Base-by-base conservation (phyloP, 192 early-diverging fungal genomes). In the Entomortierella chlamydospora region DNA sequence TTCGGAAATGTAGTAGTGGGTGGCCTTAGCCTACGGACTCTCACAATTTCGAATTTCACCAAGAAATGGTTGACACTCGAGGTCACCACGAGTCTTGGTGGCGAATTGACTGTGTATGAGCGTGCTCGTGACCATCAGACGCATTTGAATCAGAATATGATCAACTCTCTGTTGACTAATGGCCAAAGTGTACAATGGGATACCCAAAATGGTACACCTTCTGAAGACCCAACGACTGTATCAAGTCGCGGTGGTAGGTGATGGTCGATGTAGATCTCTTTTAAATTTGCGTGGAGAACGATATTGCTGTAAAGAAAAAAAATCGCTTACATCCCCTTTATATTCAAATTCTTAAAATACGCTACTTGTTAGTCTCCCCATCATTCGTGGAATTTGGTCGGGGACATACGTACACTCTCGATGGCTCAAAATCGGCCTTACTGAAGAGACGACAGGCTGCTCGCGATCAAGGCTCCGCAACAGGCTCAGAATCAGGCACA, bases 1-100 rank as follows among this genome's bases (percentile, higher is more conserved):
- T 98, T 98, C 85, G 98, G 98, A 6, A 83, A 90, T 0, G 93
- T 95, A 8, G 89, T 95, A 11, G 68, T 96, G n/a, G 95, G 95
- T 67, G 85, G 95, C 22, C 87, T 94, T 0, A 90, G 85, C 6
- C 63, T 97, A 17, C 89, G 96, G 13, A 89, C 89, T 10, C 91
- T 98, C 62, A 89, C 87, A 6, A 91, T 99, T 39, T 94, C 92
- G 56, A 99, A 98, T 69, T 91, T 96, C 41, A 95, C 90, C 43
- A 67, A 37, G 64, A 87, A 78, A 52, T 85, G 81, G 66, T 73
- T 82, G 43, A 81, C 82, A 26, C 62, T 88, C 4, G 83, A 84
- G 45, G 61, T 83, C 25, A 82, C 83, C 1, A 85, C 87, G 0
- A 86, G 84, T 47, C 62, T 84, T 42, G 60, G 64, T n/a, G 81